phyloP scores from a whole-genome alignment of 306 rosid genomes.

The Castanopsis chinensis region DNA sequence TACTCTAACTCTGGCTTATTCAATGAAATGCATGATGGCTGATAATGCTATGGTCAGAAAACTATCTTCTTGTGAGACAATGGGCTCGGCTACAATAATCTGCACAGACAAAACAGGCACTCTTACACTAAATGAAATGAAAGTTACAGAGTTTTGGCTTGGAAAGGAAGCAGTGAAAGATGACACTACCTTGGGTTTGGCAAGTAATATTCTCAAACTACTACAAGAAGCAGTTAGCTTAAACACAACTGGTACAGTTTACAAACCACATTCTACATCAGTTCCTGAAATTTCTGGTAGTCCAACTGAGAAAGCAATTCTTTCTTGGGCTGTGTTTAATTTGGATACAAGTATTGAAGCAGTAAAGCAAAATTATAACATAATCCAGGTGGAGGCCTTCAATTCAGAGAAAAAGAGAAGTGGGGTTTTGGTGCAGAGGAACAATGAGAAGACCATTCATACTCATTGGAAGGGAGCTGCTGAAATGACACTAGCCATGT shows the following conservation, averaged over 20 bases:
- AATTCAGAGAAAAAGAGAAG: conserved; percentile 30
- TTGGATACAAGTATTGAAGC: conserved; percentile 13
- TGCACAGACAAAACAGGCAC: conserved; percentile 31
- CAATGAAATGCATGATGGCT: conserved; percentile 28
- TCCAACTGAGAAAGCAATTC: conserved; percentile 27
- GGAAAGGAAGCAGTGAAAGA: conserved; percentile 4
- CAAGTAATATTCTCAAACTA: background rate
- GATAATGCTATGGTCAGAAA: conserved; percentile 31
- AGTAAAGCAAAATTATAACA: conserved; percentile 18
- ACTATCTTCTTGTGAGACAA: conserved; percentile 29
- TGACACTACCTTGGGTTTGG: background rate
- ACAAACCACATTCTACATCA: background rate
- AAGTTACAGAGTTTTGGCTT: conserved; percentile 27
- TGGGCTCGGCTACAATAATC: conserved; percentile 27
- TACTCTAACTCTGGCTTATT: conserved; percentile 27
- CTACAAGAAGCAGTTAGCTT: conserved; percentile 23
- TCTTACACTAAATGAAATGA: conserved; percentile 28
- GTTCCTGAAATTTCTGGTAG: conserved; percentile 25
- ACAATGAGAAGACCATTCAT: background rate
- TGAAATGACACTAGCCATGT: conserved; percentile 20
- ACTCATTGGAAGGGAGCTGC: conserved; percentile 34
- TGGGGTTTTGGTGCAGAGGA: conserved; percentile 13
- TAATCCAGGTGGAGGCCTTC: conserved; percentile 23
- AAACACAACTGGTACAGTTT: conserved; percentile 26
- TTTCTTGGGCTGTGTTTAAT: conserved; percentile 17